Evolutionary conservation across 1,139 yeast species (phyloP).

Genomic region (Kodamaea anthophila): DNA sequence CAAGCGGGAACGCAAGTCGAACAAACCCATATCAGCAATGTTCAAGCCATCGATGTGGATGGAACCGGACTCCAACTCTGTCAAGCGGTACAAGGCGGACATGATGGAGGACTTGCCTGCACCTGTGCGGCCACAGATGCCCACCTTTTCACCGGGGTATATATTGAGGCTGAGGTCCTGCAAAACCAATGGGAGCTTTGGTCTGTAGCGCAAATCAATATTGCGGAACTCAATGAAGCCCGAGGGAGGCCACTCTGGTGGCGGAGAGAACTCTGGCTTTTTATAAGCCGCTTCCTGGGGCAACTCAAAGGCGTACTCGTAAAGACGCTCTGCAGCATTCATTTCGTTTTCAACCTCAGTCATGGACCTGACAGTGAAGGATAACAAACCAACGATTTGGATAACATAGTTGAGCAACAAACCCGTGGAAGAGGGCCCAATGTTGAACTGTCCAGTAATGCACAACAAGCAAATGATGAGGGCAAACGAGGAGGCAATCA

Average conservation of each 20-base stretch:
- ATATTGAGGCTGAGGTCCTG: constrained; percentile 30
- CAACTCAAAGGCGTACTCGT: constrained; percentile 39
- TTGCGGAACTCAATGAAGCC: constrained; percentile 32
- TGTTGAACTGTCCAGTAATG: constrained; percentile 34
- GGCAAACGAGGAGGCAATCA: constrained; percentile 34
- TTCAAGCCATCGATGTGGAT: constrained; percentile 48
- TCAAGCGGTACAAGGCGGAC: constrained; percentile 48
- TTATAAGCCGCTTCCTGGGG: constrained; percentile 58
- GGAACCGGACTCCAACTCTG: constrained; percentile 39
- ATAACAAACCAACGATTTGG: constrained; percentile 39
- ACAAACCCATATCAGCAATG: constrained; percentile 39
- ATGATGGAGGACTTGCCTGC: constrained; percentile 60
- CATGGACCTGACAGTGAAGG: constrained; percentile 38
- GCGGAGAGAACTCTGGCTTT: constrained; percentile 50
- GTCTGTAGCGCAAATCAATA: constrained; percentile 18
- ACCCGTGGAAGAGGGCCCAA: constrained; percentile 41
- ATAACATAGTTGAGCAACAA: constrained; percentile 38
- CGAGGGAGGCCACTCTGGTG: constrained; percentile 51
- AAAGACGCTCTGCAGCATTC: constrained; percentile 43
- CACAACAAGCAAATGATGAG: constrained; percentile 36
- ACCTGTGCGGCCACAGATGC: constrained; percentile 63
- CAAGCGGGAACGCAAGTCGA: constrained; percentile 39
- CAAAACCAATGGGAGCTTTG: constrained; percentile 17
- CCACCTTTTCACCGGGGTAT: constrained; percentile 41
- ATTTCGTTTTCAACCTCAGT: constrained; percentile 44